Conservation (phyloP, 1,284 basidiomycete genomes). For the Marasmius oreades region DNA sequence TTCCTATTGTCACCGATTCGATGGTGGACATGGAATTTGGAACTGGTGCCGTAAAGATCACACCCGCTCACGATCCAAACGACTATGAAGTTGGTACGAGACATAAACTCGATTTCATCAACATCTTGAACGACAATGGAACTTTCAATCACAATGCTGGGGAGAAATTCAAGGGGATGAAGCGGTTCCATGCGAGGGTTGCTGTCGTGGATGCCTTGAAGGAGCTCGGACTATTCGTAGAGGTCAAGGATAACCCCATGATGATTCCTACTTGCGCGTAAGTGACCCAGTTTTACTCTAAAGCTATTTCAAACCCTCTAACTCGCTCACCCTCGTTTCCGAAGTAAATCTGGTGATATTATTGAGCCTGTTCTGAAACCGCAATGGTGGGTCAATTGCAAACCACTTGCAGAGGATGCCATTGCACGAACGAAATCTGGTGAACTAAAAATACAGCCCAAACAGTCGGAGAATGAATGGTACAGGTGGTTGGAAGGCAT, state of each 20-base stretch:
- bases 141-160: slow-evolving; percentile 94
- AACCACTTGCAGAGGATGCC: slow-evolving; percentile 88
- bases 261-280: slow-evolving; percentile 87
- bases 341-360: slow-evolving; percentile 90
- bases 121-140: slow-evolving; percentile 95
- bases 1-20: slow-evolving; percentile 88
- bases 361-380: slow-evolving; percentile 97
- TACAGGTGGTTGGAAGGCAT: slow-evolving; percentile 95
- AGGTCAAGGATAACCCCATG: slow-evolving; percentile 96
- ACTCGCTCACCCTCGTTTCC: background rate
- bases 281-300: slow-evolving; percentile 13
- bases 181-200: slow-evolving; percentile 91
- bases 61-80: slow-evolving; percentile 97
- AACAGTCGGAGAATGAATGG: slow-evolving; percentile 91
- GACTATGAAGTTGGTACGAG: slow-evolving; percentile 95
- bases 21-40: slow-evolving; percentile 97
- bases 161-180: slow-evolving; percentile 85
- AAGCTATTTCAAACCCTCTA: slow-evolving; percentile 1
- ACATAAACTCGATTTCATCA: slow-evolving; percentile 92
- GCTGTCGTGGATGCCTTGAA: slow-evolving; percentile 85
- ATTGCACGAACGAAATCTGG: slow-evolving; percentile 88
- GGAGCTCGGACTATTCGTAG: slow-evolving; percentile 84
- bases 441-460: slow-evolving; percentile 82
- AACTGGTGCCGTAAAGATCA: slow-evolving; percentile 99
- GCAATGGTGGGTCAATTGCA: slow-evolving; percentile 99